phyloP scores from a whole-genome alignment of 2,329 filamentous ascomycete species.

The Lachnellula suecica region DNA sequence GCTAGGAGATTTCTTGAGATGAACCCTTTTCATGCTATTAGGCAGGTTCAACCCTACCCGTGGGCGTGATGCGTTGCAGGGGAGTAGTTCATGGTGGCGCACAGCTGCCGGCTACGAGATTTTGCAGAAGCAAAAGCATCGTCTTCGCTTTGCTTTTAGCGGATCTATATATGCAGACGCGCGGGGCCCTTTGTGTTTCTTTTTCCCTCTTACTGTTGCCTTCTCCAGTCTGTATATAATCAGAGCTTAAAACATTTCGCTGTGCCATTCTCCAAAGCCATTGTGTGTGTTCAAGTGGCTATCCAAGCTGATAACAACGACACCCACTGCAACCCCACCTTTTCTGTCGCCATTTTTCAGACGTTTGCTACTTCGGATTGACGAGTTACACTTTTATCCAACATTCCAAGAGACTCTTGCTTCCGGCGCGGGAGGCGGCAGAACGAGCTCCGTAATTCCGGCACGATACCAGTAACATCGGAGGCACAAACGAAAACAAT shows the following conservation, averaged over 20 bases:
- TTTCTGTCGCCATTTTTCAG: background rate
- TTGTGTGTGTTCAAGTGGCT: background rate
- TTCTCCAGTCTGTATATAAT: background rate
- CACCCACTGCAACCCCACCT: background rate
- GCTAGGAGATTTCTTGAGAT: slow-evolving; percentile 1
- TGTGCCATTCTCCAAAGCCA: background rate
- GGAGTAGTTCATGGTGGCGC: background rate
- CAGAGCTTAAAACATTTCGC: background rate
- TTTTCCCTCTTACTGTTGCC: background rate
- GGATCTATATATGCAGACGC: slow-evolving; percentile 1
- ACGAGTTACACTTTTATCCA: background rate
- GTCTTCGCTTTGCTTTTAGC: background rate
- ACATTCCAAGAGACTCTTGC: background rate
- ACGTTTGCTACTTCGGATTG: slow-evolving; percentile 2
- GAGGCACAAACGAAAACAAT: slow-evolving; percentile 8
- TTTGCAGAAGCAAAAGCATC: slow-evolving; percentile 2
- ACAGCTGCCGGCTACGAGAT: background rate
- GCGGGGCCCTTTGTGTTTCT: background rate
- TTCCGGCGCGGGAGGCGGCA: background rate
- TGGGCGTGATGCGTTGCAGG: slow-evolving; percentile 1
- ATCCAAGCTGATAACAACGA: background rate
- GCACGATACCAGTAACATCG: background rate
- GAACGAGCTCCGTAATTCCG: slow-evolving; percentile 2
- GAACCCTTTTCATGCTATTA: slow-evolving; percentile 8
- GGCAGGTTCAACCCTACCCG: background rate